Evolutionary conservation across 257 asterid species (phyloP).

Genomic region (Nicotiana tomentosiformis): DNA sequence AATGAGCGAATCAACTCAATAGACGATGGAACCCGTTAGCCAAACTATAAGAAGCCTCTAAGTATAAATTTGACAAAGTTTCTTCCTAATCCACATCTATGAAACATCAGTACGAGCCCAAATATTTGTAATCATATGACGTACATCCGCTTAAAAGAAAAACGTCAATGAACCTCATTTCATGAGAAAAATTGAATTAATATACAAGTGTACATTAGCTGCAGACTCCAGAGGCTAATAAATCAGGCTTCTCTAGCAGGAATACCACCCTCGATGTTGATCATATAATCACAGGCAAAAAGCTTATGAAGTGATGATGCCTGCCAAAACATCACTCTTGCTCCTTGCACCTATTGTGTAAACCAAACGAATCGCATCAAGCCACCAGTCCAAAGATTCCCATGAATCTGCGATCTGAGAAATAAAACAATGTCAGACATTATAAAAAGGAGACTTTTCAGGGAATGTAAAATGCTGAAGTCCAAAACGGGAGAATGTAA

Average conservation of each 20-base stretch:
- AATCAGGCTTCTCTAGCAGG: constrained; percentile 17
- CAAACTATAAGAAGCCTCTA: background rate
- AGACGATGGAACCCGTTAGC: background rate
- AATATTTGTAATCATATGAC: background rate
- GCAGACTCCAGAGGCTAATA: constrained; percentile 13
- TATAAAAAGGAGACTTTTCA: background rate
- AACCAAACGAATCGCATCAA: constrained; percentile 90
- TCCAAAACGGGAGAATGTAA: background rate
- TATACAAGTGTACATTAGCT: constrained; percentile 42
- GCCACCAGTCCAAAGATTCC: constrained; percentile 97
- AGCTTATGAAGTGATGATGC: constrained; percentile 62
- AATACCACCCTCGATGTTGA: constrained; percentile 5
- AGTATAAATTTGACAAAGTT: background rate
- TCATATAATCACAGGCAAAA: constrained; percentile 27
- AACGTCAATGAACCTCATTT: constrained; percentile 28
- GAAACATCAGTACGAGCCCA: constrained; percentile 1
- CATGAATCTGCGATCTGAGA: constrained; percentile 95
- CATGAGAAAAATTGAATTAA: constrained; percentile 25
- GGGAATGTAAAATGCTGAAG: background rate
- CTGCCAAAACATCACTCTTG: constrained; percentile 96
- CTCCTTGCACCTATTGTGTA: constrained; percentile 91
- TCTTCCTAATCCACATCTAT: constrained; percentile 3
- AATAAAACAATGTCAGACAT: background rate
- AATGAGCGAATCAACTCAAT: background rate
- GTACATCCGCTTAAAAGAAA: constrained; percentile 2